phyloP scores from a whole-genome alignment of 805 yeast species.

The Candida silvicultrix region DNA sequence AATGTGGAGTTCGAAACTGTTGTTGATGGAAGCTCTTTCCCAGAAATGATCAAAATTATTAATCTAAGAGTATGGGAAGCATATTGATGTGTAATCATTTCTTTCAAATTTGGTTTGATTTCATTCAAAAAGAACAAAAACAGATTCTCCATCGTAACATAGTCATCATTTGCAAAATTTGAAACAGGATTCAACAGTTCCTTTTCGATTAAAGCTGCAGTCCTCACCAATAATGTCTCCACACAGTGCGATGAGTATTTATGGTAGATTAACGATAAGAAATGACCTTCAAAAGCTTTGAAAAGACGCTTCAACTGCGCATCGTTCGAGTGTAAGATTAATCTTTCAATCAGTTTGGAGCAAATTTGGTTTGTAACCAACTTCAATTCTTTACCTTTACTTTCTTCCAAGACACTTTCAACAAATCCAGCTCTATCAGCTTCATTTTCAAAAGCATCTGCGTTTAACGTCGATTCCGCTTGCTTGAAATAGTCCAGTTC shows the following conservation, averaged over 20 bases:
- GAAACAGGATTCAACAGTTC: slow-evolving; percentile 50
- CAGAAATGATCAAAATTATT: slow-evolving; percentile 64
- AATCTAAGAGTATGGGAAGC: slow-evolving; percentile 85
- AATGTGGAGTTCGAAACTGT: slow-evolving; percentile 62
- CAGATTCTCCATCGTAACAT: slow-evolving; percentile 57
- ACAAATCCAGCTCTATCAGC: slow-evolving; percentile 76
- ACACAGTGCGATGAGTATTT: slow-evolving; percentile 92
- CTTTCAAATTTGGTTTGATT: slow-evolving; percentile 48
- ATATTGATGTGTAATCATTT: slow-evolving; percentile 69
- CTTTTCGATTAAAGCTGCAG: slow-evolving; percentile 68
- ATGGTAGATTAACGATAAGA: slow-evolving; percentile 72
- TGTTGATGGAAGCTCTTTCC: slow-evolving; percentile 71
- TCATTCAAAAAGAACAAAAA: slow-evolving; percentile 63
- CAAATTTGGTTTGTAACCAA: slow-evolving; percentile 92
- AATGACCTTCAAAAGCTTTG: slow-evolving; percentile 65
- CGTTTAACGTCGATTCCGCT: slow-evolving; percentile 80
- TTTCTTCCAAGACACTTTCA: slow-evolving; percentile 75
- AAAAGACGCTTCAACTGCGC: slow-evolving; percentile 61
- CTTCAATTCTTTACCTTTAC: slow-evolving; percentile 84
- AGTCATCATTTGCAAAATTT: slow-evolving; percentile 27
- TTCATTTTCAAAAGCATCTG: slow-evolving; percentile 66
- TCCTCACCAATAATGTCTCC: slow-evolving; percentile 74
- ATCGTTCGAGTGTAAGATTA: slow-evolving; percentile 61
- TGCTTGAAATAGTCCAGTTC: slow-evolving; percentile 90
- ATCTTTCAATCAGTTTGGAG: slow-evolving; percentile 85